Conservation (phyloP, 768 basidiomycete genomes). For the Hygrocybe punicea region DNA sequence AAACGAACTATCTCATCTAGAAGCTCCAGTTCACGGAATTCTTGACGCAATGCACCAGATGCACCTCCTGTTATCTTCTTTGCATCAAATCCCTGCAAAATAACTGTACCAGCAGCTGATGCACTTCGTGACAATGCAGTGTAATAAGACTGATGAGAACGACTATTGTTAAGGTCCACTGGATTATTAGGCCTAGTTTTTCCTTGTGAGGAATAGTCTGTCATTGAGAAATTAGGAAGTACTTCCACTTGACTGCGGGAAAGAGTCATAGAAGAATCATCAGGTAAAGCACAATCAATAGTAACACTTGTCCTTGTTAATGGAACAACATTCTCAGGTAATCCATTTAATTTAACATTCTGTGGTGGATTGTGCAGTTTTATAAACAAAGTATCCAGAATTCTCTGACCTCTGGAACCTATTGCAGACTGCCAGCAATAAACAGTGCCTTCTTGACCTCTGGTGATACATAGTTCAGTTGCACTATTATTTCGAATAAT, state of each 20-base stretch:
- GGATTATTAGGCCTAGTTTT: slow-evolving; percentile 24
- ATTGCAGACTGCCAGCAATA: slow-evolving; percentile 21
- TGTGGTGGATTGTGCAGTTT: slow-evolving; percentile 14
- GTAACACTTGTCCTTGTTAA: slow-evolving; percentile 6
- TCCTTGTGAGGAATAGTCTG: slow-evolving; percentile 26
- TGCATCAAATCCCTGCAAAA: slow-evolving; percentile 24
- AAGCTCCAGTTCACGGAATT: slow-evolving; percentile 20
- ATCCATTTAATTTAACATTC: not conserved
- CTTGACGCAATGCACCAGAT: slow-evolving; percentile 16
- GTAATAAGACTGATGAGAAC: slow-evolving; percentile 14
- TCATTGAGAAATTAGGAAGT: slow-evolving; percentile 29
- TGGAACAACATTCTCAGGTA: slow-evolving; percentile 23
- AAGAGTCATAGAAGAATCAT: slow-evolving; percentile 16
- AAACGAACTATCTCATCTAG: slow-evolving; percentile 21
- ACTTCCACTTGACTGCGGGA: slow-evolving; percentile 22
- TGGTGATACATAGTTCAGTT: slow-evolving; percentile 31
- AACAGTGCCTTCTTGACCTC: slow-evolving; percentile 29
- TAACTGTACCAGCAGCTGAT: slow-evolving; percentile 22
- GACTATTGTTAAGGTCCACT: slow-evolving; percentile 21
- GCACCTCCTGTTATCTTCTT: slow-evolving; percentile 16
- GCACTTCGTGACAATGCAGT: slow-evolving; percentile 18
- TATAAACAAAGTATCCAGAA: slow-evolving; percentile 20
- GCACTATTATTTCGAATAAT: slow-evolving; percentile 27
- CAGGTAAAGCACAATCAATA: slow-evolving; percentile 15
- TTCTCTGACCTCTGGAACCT: slow-evolving; percentile 11